Base-by-base conservation (phyloP, 2,329 filamentous ascomycete species). In the Penicillium sp. region DNA sequence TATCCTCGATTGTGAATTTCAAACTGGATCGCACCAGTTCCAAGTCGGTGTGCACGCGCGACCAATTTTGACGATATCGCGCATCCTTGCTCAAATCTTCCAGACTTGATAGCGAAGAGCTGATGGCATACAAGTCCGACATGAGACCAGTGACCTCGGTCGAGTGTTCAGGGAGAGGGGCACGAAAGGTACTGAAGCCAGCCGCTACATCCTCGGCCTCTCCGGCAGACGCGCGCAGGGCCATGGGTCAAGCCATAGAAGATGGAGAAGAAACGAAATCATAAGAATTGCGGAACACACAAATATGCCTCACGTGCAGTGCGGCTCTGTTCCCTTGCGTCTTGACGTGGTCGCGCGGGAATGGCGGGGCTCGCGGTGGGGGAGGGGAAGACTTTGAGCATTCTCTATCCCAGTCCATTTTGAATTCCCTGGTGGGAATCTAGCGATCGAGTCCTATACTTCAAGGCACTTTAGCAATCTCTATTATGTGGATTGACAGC, bases 91-190 rank as follows among this genome's bases (percentile, higher is more conserved):
- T 57, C 17, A 68, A 57, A 33, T 63, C 62, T 28, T 74, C 66
- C 26, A 80, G 59, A 28, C 61, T 61, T 30, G 69, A 68, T 15
- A 80, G 61, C 6, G 62, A 65, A 32, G 68, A 65, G 39, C 73
- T 73, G 54, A 79, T 72, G 35, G 67, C 66, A 52, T 74, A 77
- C 15, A 79, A 65, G 42, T 75, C 68, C 37, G 71, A 68, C 35
- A 79, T 73, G 17, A 74, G 57, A 20, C 64, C 64, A 15, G 73
- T 74, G 48, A 80, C 73, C 29, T 75, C 70, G 20, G 70, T 67
- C 22, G 69, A 64, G 49, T 71, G 61, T 35, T 74, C 65, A 6
- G 72, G 69, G 32, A 79, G 67, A 47, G 69, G 66, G 39, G 64
- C 62, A 34, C 72, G 61, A 55, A 78, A 76, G 28, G 60, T 52